phyloP scores from a whole-genome alignment of 2,329 filamentous ascomycete species.

The Orbilia oligospora region DNA sequence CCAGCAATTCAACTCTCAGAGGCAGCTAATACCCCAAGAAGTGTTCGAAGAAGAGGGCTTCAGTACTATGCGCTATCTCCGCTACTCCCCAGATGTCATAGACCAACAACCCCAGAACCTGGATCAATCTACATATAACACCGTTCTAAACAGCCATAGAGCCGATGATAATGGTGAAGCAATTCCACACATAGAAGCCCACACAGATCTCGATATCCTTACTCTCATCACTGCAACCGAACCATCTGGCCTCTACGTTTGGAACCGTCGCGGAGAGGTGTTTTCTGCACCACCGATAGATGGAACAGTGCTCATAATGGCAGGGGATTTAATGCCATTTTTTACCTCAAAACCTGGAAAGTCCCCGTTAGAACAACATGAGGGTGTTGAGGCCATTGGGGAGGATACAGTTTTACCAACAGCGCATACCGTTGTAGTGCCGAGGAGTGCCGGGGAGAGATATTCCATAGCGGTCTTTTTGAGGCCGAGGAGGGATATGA shows the following conservation, averaged over 20 bases:
- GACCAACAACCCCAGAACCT: not conserved
- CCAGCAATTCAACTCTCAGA: conserved; percentile 22
- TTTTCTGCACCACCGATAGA: conserved; percentile 31
- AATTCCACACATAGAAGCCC: conserved; percentile 35
- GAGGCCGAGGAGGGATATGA: conserved; percentile 39
- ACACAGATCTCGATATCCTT: conserved; percentile 44
- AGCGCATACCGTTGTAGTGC: conserved; percentile 46
- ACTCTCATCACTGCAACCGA: conserved; percentile 46
- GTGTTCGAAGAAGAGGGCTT: conserved; percentile 22
- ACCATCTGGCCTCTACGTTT: conserved; percentile 47
- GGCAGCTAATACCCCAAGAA: conserved; percentile 17
- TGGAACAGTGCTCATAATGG: conserved; percentile 33
- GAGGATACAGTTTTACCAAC: conserved; percentile 42
- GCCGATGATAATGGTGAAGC: not conserved
- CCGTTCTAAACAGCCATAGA: not conserved
- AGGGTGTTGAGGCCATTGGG: conserved; percentile 20
- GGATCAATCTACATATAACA: not conserved
- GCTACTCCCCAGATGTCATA: conserved; percentile 35
- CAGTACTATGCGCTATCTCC: conserved; percentile 42
- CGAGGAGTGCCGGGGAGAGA: conserved; percentile 31
- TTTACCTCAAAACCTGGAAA: conserved; percentile 32
- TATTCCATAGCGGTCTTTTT: conserved; percentile 48
- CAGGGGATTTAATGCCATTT: conserved; percentile 45
- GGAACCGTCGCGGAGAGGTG: conserved; percentile 31
- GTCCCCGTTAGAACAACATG: conserved; percentile 21